Conservation (phyloP, 2,329 filamentous ascomycete species). For the Microsporum ferrugineum region DNA sequence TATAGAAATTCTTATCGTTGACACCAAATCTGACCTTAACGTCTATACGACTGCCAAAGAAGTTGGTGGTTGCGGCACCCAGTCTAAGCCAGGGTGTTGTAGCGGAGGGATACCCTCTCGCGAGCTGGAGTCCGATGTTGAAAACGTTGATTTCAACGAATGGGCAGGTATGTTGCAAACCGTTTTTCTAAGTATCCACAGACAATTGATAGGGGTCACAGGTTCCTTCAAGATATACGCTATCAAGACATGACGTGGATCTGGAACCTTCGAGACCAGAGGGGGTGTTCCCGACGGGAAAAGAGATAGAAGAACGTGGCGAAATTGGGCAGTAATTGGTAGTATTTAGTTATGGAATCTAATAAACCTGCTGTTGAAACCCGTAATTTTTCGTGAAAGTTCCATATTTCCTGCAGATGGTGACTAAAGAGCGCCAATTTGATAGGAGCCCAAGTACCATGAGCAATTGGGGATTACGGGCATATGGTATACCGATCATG, state of each 20-base stretch:
- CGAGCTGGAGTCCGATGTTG: constrained; percentile 4
- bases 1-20: constrained; percentile 36
- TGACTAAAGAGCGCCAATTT: too few species aligned
- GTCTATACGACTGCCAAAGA: constrained; percentile 30
- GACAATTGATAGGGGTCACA: constrained; percentile 12
- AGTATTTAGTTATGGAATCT: background rate
- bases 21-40: constrained; percentile 39
- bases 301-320: background rate
- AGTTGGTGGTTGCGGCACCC: constrained; percentile 14
- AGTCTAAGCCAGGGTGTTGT: constrained; percentile 6
- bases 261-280: background rate
- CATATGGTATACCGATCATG: too few species aligned
- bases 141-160: constrained; percentile 38
- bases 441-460: too few species aligned
- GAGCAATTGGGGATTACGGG: too few species aligned
- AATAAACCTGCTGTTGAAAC: too few species aligned
- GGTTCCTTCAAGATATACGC: constrained; percentile 43
- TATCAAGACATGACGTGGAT: constrained; percentile 36
- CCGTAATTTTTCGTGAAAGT: too few species aligned
- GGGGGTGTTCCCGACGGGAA: background rate
- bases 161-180: constrained; percentile 37
- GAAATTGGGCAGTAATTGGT: background rate
- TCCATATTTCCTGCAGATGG: too few species aligned
- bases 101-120: background rate
- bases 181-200: background rate